Conservation (phyloP, 176 grass and related monocot species). For the Cenchrus purpureus region DNA sequence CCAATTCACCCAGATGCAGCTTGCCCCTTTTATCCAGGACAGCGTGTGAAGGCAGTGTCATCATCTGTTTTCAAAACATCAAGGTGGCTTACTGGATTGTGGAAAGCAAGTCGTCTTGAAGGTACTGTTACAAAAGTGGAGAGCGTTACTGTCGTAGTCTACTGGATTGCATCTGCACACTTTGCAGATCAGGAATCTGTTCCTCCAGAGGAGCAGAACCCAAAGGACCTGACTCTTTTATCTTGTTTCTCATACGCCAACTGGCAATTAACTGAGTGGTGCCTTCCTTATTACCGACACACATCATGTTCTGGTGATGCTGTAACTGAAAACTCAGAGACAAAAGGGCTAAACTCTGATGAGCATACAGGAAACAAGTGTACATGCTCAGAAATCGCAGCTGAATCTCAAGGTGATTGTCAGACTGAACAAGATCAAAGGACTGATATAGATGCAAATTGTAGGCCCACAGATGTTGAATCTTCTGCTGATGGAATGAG, state of each 20-base stretch:
- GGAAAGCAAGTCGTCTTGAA: constrained; percentile 81
- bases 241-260: constrained; percentile 76
- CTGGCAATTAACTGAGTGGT: constrained; percentile 97
- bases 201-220: constrained; percentile 79
- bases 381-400: constrained; percentile 30
- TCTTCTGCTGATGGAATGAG: constrained; percentile 48
- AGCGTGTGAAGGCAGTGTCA: constrained; percentile 75
- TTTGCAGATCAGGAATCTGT: constrained; percentile 59
- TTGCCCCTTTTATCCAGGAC: constrained; percentile 92
- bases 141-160: constrained; percentile 76
- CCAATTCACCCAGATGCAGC: constrained; percentile 65
- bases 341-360: constrained; percentile 39
- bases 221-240: constrained; percentile 83
- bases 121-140: constrained; percentile 87
- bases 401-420: constrained; percentile 37
- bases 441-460: constrained; percentile 20
- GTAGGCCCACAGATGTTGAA: constrained; percentile 22
- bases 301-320: constrained; percentile 35
- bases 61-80: constrained; percentile 89
- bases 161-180: constrained; percentile 87
- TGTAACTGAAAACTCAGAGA: constrained; percentile 27
- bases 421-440: constrained; percentile 27
- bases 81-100: constrained; percentile 82
- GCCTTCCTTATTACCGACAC: constrained; percentile 50
- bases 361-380: constrained; percentile 30